Base-by-base conservation (phyloP, 2,329 filamentous ascomycete genomes). In the Diaporthe amygdali region DNA sequence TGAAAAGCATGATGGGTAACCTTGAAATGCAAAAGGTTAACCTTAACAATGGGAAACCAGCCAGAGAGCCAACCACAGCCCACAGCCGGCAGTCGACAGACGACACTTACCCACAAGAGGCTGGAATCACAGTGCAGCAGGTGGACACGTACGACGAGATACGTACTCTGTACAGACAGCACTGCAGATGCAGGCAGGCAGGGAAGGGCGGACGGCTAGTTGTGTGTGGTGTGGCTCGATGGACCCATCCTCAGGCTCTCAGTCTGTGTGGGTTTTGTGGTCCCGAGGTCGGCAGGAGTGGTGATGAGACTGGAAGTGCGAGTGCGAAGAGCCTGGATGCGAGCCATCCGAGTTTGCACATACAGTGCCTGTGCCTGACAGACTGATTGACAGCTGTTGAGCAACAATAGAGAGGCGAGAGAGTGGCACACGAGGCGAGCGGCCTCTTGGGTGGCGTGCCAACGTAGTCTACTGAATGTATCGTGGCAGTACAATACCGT, bases 21-120 rank as follows among this genome's bases (percentile, higher is more conserved):
- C 59, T 64, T 64, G 59, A 64, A 64, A 64, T 47, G 59, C 44
- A 49, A 64, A 64, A 64, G 30, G 44, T 64, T 49, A 64, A 64
- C 59, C 59, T 64, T 64, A 64, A 49, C 27, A 39, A 64, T 34
- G n/a, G 59, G 30, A 63, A 41, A 63, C 25, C 20, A 10, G 17
- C 3, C 25, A 25, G n/a, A 47, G 56, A 34, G 20, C 56, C 41
- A 63, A 34, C 27, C 59, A 64, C 41, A 47, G 41, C 41, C 22
- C 59, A 34, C 27, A 17, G 41, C 56, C 56, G 41, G 41, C 59
- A 37, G 41, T 47, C 27, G 59, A 44, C 56, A 46, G 27, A n/a
- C n/a, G n/a, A n/a, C n/a, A n/a, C n/a, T n/a, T n/a, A 63, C 30
- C 54, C 54, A 56, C 54, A 39, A 39, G 17, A 14, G 34, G 54